These are phyloP conservation scores for Fusarium keratoplasticum DNA, from an alignment of 2,329 filamentous ascomycete genomes.

Conservation along the genomic window DNA sequence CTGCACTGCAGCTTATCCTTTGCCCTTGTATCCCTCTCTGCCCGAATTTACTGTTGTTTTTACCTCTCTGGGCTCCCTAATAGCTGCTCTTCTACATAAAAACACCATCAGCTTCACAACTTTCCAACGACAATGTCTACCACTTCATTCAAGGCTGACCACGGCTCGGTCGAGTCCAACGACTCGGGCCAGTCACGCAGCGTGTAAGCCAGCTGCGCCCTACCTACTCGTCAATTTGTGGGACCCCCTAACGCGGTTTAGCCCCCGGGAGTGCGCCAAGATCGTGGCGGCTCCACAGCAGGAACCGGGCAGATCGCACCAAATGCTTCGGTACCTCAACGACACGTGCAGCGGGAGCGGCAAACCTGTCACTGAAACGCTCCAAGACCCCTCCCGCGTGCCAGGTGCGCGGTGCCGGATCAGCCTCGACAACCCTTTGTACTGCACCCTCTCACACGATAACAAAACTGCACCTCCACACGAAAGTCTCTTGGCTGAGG, in stretches of 20 bases:
- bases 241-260: background rate
- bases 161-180: background rate
- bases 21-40: background rate
- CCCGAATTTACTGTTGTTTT: background rate
- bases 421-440: background rate
- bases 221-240: background rate
- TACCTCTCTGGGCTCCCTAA: background rate
- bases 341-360: background rate
- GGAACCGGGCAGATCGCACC: background rate
- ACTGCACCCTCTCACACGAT: background rate
- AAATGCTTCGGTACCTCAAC: background rate
- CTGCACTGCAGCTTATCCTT: background rate
- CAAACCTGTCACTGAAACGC: background rate
- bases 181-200: background rate
- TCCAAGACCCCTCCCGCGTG: background rate
- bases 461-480: background rate
- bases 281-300: background rate
- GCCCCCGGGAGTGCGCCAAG: background rate
- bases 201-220: background rate
- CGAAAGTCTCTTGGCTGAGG: background rate
- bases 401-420: background rate
- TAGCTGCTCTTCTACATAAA: background rate
- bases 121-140: background rate
- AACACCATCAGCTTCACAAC: background rate
- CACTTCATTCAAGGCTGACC: background rate